Percentiles rank a stretch among this genome's conserved stretches.
phyloP scores from a whole-genome alignment of 768 basidiomycete species.

The Lactarius akahatsu region DNA sequence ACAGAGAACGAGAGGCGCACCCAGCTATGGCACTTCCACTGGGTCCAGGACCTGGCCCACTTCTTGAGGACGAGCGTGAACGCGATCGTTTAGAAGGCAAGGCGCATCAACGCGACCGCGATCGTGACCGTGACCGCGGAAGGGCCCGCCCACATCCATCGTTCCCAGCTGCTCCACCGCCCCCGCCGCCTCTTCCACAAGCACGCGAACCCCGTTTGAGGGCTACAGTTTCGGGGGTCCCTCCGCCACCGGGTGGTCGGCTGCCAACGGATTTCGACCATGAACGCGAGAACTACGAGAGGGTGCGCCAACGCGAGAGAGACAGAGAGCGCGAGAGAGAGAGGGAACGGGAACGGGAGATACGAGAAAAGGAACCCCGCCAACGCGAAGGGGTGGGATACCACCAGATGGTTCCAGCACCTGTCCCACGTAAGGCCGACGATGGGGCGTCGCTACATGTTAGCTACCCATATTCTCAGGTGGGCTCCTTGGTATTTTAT shows the following conservation, averaged over 20 bases:
- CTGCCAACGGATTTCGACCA: conserved; percentile 35
- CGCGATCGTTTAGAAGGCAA: conserved; percentile 28
- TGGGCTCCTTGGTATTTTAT: not conserved
- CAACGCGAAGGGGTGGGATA: conserved; percentile 33
- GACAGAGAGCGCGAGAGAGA: too few relatives aligned
- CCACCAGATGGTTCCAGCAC: conserved; percentile 21
- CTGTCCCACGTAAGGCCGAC: conserved; percentile 20
- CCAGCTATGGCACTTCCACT: conserved; percentile 15
- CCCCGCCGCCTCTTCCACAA: conserved; percentile 14
- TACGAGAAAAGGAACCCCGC: conserved; percentile 29
- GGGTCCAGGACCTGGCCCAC: conserved; percentile 16
- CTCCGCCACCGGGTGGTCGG: conserved; percentile 30
- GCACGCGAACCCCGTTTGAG: conserved; percentile 23
- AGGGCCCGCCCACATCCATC: conserved; percentile 28
- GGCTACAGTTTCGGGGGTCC: conserved; percentile 11
- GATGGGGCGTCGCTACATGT: conserved; percentile 19
- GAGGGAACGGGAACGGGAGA: conserved; percentile 30
- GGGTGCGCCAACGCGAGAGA: conserved; percentile 33
- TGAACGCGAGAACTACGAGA: conserved; percentile 33
- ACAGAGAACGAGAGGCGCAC: conserved; percentile 28
- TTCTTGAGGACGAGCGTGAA: conserved; percentile 27
- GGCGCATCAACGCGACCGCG: conserved; percentile 21
- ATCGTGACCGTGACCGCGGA: conserved; percentile 31
- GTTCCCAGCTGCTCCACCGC: conserved; percentile 17
- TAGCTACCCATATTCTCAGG: conserved; percentile 20